Evolutionary conservation across 495 filamentous ascomycete genomes (phyloP), one percentile per base, ranked within the genome.

Genomic region (Podospora pseudoanserina): DNA sequence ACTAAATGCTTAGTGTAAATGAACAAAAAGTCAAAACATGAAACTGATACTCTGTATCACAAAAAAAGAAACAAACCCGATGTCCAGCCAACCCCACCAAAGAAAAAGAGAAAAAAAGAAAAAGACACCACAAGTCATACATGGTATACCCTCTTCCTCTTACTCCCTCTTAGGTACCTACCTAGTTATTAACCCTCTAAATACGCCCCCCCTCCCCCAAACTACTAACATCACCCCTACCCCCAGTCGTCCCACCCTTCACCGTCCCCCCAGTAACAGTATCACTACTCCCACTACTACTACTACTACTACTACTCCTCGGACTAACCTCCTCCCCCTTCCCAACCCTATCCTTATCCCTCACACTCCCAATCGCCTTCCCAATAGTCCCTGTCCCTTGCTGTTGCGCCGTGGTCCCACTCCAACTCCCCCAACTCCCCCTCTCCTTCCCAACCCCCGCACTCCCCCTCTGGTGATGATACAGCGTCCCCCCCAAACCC

Each of bases 391-490:
- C 23, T 23, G 23, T 23, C 63, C 26, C 63, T 60, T 32, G 30
- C 39, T 49, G 39, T 11, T 16, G 39, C 39, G n/a, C 65, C 23
- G 62, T 65, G 28, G 34, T 65, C 23, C 65, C 68, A 20, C 66
- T 68, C 73, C 71, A 73, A 39, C 71, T 75, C 13, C 71, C 71
- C 73, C 71, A 73, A 23, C 71, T 73, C 23, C 64, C 69, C 69
- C 23, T 55, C 11, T 18, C 16, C 56, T 55, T 28, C 18, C 28
- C 53, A 3, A n/a, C n/a, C 13, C 55, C 16, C 34, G 0, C 20
- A 18, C 7, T 49, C 56, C 39, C 39, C 39, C 55, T 9, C 6
- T 7, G 16, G n/a, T 58, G 55, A 58, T 58, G 55, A 58, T 58
- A 58, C 55, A 19, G 5, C 55, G 55, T 58, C 6, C 15, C 54